A percentile compares a stretch with the other conserved stretches of the same genome.
These are phyloP conservation scores for Arabis hirsuta DNA, from an alignment of 345 rosid genomes.

Conservation along the genomic window DNA sequence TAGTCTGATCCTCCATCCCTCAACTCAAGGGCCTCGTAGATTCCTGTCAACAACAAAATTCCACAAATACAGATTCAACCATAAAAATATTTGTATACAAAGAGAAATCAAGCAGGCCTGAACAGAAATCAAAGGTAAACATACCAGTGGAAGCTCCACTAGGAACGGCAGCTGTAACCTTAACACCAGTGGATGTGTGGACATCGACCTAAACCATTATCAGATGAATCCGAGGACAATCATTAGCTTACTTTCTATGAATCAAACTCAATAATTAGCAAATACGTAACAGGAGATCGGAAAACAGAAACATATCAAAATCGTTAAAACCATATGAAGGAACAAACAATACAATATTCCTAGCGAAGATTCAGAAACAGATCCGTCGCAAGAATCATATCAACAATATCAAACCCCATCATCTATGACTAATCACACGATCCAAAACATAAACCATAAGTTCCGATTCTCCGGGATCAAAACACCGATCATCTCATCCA, in stretches of 20 bases:
- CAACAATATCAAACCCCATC: background rate
- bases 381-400: conserved; percentile 8
- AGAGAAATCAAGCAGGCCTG: background rate
- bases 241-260: background rate
- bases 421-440: conserved; percentile 10
- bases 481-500: conserved; percentile 16
- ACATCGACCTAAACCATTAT: conserved; percentile 62
- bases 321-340: background rate
- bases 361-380: background rate
- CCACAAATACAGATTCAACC: conserved; percentile 14
- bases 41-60: conserved; percentile 46
- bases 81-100: background rate
- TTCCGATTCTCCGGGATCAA: background rate
- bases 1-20: conserved; percentile 98
- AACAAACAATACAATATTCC: background rate
- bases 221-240: background rate
- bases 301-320: background rate
- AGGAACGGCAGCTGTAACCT: conserved; percentile 87
- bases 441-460: background rate
- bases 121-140: background rate
- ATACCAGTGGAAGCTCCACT: conserved; percentile 99
- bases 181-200: conserved; percentile 54
- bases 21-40: conserved; percentile 92
- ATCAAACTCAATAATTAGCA: background rate
- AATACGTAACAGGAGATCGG: background rate